Conservation (phyloP, 2,329 filamentous ascomycete species). For the Pseudocercospora crystallina region DNA sequence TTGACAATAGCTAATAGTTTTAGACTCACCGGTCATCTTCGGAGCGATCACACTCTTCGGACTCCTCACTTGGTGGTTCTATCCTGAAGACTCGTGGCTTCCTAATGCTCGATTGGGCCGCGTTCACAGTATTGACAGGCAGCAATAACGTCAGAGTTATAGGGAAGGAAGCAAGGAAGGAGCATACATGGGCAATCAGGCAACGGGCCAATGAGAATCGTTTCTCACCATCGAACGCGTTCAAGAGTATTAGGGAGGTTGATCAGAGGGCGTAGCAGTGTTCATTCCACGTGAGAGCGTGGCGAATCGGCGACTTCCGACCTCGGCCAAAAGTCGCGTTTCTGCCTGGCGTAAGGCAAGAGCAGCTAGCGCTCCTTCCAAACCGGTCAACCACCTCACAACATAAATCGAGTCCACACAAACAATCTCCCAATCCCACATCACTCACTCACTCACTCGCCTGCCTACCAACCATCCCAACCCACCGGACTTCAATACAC, state of each 20-base stretch:
- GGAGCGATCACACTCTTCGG: constrained; percentile 41
- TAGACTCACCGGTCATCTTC: constrained; percentile 38
- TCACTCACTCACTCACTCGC: no score
- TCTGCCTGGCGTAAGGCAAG: not conserved
- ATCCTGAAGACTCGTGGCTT: constrained; percentile 40
- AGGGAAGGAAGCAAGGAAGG: not conserved
- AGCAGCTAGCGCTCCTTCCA: not conserved
- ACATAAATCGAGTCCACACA: no score
- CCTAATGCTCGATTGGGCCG: constrained; percentile 22
- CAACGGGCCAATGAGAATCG: not conserved
- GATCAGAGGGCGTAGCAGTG: no score
- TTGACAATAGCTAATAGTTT: not conserved
- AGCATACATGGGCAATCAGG: not conserved
- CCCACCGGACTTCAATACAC: no score
- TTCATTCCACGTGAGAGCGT: no score
- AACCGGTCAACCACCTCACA: not conserved
- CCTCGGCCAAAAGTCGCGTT: not conserved
- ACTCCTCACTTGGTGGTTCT: constrained; percentile 37
- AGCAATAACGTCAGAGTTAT: not conserved
- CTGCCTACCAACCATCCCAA: no score
- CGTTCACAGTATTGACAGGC: constrained; percentile 4
- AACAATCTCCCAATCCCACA: no score
- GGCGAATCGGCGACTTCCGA: no score
- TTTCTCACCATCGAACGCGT: not conserved
- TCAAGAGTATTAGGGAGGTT: not conserved